Percentiles rank a stretch among this genome's conserved stretches.
These are phyloP conservation scores for Blastobotrys arbuscula DNA, from an alignment of 1,139 yeast species.

Conservation along the genomic window DNA sequence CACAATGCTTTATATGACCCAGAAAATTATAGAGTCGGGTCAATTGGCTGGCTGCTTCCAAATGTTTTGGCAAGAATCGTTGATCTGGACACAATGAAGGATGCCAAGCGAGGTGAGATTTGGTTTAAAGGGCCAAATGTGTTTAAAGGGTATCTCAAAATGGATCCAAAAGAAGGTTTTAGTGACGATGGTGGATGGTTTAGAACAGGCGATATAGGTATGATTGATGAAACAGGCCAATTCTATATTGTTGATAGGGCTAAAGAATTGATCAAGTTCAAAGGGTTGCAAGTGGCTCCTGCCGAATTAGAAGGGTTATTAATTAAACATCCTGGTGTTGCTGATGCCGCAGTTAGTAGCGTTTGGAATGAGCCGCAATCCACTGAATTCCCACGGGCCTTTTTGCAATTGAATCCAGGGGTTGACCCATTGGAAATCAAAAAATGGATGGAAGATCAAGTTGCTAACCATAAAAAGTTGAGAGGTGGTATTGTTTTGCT, in stretches of 20 bases:
- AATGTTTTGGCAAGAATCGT: conserved; percentile 43
- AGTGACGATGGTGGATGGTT: conserved; percentile 63
- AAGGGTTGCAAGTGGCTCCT: conserved; percentile 80
- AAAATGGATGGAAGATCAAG: conserved; percentile 33
- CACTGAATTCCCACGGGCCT: conserved; percentile 38
- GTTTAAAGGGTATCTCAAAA: conserved; percentile 55
- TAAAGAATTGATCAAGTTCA: conserved; percentile 74
- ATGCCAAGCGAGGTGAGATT: conserved; percentile 49
- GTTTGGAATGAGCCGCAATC: conserved; percentile 30
- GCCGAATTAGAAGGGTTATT: conserved; percentile 69
- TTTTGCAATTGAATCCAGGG: conserved; percentile 27
- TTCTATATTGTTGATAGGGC: conserved; percentile 65
- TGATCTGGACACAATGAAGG: conserved; percentile 39
- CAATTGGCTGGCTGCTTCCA: conserved; percentile 47
- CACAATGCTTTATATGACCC: conserved; percentile 20
- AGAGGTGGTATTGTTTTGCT: conserved; percentile 38
- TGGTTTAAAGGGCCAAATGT: conserved; percentile 67
- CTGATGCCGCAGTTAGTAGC: conserved; percentile 37
- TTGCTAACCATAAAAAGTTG: conserved; percentile 37
- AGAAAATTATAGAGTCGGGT: conserved; percentile 23
- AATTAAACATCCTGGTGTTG: conserved; percentile 39
- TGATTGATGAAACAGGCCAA: conserved; percentile 48
- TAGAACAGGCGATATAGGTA: conserved; percentile 72
- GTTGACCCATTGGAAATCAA: conserved; percentile 26
- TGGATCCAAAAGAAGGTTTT: conserved; percentile 42